These are phyloP conservation scores for Pleurotus eryngii DNA, from an alignment of 768 basidiomycete species.

Conservation along the genomic window DNA sequence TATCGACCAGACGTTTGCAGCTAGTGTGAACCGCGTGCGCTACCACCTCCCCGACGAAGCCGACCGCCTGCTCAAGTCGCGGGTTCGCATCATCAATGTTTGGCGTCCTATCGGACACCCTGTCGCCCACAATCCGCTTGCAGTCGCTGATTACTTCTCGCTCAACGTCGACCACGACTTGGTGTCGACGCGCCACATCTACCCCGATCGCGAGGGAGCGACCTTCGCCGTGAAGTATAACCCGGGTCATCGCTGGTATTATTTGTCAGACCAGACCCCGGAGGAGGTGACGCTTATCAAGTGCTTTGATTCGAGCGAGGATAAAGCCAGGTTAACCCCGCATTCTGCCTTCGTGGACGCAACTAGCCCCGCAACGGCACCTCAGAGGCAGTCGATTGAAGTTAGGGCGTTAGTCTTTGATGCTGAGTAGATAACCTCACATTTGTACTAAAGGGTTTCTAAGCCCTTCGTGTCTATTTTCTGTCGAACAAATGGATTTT, in stretches of 20 bases:
- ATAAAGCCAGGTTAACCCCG: conserved; percentile 40
- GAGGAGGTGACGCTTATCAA: conserved; percentile 37
- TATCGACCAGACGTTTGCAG: conserved; percentile 35
- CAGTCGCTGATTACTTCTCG: conserved; percentile 37
- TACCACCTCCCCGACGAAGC: conserved; percentile 37
- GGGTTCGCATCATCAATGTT: conserved; percentile 46
- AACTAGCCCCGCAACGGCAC: conserved; percentile 45
- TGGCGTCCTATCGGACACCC: conserved; percentile 41
- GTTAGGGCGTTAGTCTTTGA: conserved; percentile 64
- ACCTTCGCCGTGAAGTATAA: conserved; percentile 31
- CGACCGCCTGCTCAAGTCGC: conserved; percentile 29
- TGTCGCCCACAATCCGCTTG: conserved; percentile 36
- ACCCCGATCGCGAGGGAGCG: conserved; percentile 34
- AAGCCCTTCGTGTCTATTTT: no score
- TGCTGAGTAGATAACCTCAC: conserved; percentile 13
- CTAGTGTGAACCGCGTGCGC: conserved; percentile 32
- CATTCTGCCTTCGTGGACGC: conserved; percentile 63
- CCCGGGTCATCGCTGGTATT: conserved; percentile 34
- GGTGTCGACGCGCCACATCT: conserved; percentile 26
- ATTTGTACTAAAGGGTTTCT: no score
- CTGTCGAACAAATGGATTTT: no score
- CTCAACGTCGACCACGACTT: conserved; percentile 31
- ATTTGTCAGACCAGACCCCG: conserved; percentile 28
- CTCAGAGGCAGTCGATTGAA: conserved; percentile 57
- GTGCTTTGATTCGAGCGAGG: conserved; percentile 18